Evolutionary conservation across 257 asterid species (phyloP), one percentile per base, ranked within the genome.

Genomic region (Cordia subcordata): DNA sequence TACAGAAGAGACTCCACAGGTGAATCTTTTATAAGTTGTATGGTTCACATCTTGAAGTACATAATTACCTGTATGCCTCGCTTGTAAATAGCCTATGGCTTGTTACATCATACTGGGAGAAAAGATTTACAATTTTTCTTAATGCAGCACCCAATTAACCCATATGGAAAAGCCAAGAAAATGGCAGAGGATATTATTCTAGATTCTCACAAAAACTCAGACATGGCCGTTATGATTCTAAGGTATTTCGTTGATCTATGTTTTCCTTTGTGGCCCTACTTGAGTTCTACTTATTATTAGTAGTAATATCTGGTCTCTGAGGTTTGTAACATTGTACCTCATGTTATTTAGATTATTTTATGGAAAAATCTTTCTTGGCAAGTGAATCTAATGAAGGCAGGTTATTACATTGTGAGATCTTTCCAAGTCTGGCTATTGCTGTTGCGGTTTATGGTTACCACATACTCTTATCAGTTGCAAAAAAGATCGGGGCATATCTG

Each of bases 161-260:
- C 98, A 17, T 90, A 90, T 67, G 96, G 98, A 46, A 87, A 90
- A 75, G 98, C 98, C 71, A 90, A 90, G 87, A 90, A 90, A 76
- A 90, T 90, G 98, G 95, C 98, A 8, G 98, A 90, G 73, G 96
- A 90, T 75, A 90, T 90, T 35, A 90, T 90, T 66, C 78, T 90
- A 53, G 98, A 90, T 79, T 87, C 83, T 70, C 94, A 87, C 60
- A 87, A 77, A 64, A 90, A 80, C 68, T 79, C 95, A 13, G 82
- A 90, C 59, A 85, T 90, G 94, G 96, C 98, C 54, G 88, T 90
- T 72, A 90, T 90, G 98, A 87, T 87, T 63, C 74, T 90, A 59
- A 85, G 98, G 98, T 90, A 46, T 54, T 6, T 51, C 3, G 18
- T n/a, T 55, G 53, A 14, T 63, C 35, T 18, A 42, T 42, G 47